Percentiles rank a stretch among this genome's conserved stretches.
These are phyloP conservation scores for Emergomyces orientalis DNA, from an alignment of 2,329 filamentous ascomycete species.

Conservation along the genomic window DNA sequence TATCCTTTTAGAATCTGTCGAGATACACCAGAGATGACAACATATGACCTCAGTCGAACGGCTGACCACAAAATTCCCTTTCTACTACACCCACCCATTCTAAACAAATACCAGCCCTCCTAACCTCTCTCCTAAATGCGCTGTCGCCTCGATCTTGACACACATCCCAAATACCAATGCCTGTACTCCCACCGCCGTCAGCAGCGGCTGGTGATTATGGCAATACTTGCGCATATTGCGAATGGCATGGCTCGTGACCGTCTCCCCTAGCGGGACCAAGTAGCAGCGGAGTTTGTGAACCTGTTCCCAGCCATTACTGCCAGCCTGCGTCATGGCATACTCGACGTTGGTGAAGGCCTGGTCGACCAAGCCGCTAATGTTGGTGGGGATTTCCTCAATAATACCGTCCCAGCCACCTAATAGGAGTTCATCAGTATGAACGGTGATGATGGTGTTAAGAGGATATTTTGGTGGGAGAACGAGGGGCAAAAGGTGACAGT, in stretches of 20 bases:
- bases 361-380: conserved; percentile 41
- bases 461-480: neutral
- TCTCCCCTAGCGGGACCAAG: conserved; percentile 36
- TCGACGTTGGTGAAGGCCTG: conserved; percentile 52
- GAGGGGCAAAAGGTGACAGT: neutral
- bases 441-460: neutral
- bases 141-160: conserved; percentile 51
- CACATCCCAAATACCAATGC: conserved; percentile 44
- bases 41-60: neutral
- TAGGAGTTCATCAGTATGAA: neutral
- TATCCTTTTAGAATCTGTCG: neutral
- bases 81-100: no score
- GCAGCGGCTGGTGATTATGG: conserved; percentile 45
- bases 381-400: conserved; percentile 20
- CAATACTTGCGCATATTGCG: conserved; percentile 43
- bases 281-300: conserved; percentile 44
- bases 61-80: neutral
- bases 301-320: conserved; percentile 49
- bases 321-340: conserved; percentile 41
- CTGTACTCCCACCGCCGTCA: conserved; percentile 46
- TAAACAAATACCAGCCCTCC: neutral
- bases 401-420: conserved; percentile 29
- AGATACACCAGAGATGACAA: neutral
- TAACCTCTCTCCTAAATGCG: conserved; percentile 28
- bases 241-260: conserved; percentile 36